Evolutionary conservation across 2,329 filamentous ascomycete genomes (phyloP).

Genomic region (Diaporthe citri): DNA sequence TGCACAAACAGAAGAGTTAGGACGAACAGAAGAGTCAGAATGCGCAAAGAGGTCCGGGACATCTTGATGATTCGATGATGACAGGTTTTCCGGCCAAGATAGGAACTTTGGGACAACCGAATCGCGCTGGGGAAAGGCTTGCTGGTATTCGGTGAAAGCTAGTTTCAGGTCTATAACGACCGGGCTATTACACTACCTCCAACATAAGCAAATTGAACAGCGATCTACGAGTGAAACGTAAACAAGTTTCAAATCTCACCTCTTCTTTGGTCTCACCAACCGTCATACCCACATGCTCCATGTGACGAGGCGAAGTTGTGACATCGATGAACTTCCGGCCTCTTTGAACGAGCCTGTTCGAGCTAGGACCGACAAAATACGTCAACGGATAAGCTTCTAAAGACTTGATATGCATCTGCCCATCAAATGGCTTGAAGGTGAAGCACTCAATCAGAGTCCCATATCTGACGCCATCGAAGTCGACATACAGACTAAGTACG

Average conservation of each 20-base stretch:
- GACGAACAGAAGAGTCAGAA: no score
- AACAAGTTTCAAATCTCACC: slow-evolving; percentile 28
- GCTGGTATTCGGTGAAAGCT: slow-evolving; percentile 41
- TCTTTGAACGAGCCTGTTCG: slow-evolving; percentile 32
- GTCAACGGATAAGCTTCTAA: slow-evolving; percentile 46
- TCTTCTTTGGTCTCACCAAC: slow-evolving; percentile 43
- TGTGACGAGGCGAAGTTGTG: slow-evolving; percentile 43
- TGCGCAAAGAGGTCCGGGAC: no score
- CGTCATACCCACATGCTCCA: slow-evolving; percentile 47
- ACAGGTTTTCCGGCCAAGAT: not conserved
- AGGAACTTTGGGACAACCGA: not conserved
- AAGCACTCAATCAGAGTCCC: slow-evolving; percentile 35
- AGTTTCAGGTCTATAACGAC: slow-evolving; percentile 49
- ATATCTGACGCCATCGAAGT: not conserved
- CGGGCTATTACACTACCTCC: slow-evolving; percentile 40
- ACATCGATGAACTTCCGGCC: slow-evolving; percentile 45
- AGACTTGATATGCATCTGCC: slow-evolving; percentile 43
- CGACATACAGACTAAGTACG: not conserved
- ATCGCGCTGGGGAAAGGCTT: not conserved
- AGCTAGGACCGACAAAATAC: not conserved
- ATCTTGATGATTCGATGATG: no score
- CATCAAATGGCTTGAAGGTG: slow-evolving; percentile 46
- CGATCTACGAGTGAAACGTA: no score
- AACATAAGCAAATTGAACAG: slow-evolving; percentile 43
- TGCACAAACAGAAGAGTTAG: no score